A percentile compares a stretch with the other conserved stretches of the same genome.
Conservation (phyloP, 1,284 basidiomycete genomes). For the Wallemia mellicola region DNA sequence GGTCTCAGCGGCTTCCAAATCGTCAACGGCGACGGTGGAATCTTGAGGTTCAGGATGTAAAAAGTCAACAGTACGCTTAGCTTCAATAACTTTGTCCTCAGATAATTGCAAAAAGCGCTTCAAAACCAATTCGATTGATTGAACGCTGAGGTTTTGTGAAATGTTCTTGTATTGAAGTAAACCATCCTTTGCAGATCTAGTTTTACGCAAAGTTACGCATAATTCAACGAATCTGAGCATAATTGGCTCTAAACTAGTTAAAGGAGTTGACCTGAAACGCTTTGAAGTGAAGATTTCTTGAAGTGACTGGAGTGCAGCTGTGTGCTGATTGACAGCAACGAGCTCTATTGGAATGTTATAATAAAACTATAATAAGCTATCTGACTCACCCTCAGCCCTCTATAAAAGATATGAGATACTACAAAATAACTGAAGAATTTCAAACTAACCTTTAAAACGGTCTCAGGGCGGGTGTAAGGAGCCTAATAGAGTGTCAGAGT, state of each 20-base stretch:
- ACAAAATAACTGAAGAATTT: not conserved
- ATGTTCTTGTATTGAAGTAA: constrained; percentile 92
- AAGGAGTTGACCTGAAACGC: constrained; percentile 71
- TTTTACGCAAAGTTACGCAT: constrained; percentile 82
- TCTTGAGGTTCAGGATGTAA: constrained; percentile 27
- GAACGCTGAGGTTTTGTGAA: constrained; percentile 69
- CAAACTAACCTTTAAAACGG: constrained; percentile 32
- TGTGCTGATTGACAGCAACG: constrained; percentile 59
- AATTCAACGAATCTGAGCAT: constrained; percentile 80
- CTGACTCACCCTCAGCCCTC: constrained; percentile 4
- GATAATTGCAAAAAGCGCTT: constrained; percentile 63
- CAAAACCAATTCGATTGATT: constrained; percentile 75
- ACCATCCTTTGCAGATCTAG: constrained; percentile 74
- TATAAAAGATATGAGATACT: not conserved
- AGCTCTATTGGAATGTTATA: constrained; percentile 49
- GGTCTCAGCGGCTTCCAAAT: constrained; percentile 59
- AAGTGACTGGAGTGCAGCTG: constrained; percentile 61
- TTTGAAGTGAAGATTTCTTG: constrained; percentile 80
- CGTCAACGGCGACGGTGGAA: constrained; percentile 42
- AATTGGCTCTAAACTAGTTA: constrained; percentile 76
- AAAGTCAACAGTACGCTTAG: constrained; percentile 28
- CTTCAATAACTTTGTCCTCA: constrained; percentile 58
- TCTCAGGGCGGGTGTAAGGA: constrained; percentile 69
- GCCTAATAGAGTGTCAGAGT: constrained; percentile 20
- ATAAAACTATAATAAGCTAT: not conserved